These are phyloP conservation scores for Collariella sp. DNA, from an alignment of 495 filamentous ascomycete genomes.

Conservation along the genomic window DNA sequence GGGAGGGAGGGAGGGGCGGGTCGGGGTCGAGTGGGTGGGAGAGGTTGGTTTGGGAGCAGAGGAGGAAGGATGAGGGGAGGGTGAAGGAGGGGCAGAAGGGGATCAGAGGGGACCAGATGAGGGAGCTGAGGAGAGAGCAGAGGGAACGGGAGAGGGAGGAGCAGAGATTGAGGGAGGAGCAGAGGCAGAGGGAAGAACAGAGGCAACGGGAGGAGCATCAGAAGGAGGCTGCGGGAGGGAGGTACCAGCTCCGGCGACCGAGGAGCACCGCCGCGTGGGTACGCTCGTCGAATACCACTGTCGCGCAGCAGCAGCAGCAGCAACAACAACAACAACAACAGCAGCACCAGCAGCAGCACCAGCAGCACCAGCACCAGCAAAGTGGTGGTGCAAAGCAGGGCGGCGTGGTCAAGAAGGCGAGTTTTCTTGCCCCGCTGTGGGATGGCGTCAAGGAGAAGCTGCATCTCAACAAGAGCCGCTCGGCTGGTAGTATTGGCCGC, in stretches of 20 bases:
- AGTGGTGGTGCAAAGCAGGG: conserved; percentile 2
- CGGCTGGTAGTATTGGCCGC: conserved; percentile 17
- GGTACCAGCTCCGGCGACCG: conserved; percentile 2
- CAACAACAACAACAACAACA: background rate
- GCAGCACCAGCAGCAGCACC: background rate
- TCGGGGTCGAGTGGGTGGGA: too few species aligned
- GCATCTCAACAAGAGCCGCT: conserved; percentile 17
- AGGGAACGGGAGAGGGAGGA: too few species aligned
- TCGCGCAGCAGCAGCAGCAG: background rate
- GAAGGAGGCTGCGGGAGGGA: background rate
- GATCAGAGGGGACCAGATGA: too few species aligned
- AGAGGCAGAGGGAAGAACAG: background rate
- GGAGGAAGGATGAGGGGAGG: too few species aligned
- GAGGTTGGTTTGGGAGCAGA: background rate
- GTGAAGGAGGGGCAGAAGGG: background rate
- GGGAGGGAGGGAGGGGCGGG: background rate
- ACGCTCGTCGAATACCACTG: background rate
- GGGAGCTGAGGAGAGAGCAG: too few species aligned
- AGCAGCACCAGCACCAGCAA: background rate
- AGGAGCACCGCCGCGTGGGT: conserved; percentile 2
- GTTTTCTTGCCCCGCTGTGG: conserved; percentile 28
- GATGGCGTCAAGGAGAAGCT: conserved; percentile 27
- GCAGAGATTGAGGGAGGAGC: background rate
- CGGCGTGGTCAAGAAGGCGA: conserved; percentile 4
- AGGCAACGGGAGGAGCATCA: too few species aligned